phyloP scores from a whole-genome alignment of 306 rosid genomes.

The Geum urbanum region DNA sequence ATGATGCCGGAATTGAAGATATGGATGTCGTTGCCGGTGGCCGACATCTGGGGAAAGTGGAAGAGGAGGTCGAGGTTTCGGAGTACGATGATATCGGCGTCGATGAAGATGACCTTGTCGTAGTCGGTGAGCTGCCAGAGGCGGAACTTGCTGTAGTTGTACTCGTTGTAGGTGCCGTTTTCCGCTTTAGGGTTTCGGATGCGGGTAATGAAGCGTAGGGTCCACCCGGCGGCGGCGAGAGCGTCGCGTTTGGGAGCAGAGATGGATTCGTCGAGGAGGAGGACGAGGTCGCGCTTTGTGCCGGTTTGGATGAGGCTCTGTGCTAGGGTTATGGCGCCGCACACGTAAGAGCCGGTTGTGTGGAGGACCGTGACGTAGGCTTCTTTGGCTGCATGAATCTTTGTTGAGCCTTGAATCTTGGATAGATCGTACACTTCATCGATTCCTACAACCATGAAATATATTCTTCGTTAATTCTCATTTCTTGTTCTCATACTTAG shows the following conservation, averaged over 20 bases:
- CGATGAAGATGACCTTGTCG: constrained; percentile 69
- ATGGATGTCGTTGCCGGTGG: constrained; percentile 78
- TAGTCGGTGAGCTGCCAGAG: constrained; percentile 87
- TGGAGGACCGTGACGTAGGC: constrained; percentile 88
- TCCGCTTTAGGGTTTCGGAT: constrained; percentile 74
- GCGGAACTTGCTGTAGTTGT: constrained; percentile 92
- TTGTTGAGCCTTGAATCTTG: constrained; percentile 38
- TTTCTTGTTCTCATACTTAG: too few relatives aligned
- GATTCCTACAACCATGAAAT: constrained; percentile 43
- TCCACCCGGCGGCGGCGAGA: constrained; percentile 64
- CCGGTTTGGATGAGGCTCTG: constrained; percentile 67
- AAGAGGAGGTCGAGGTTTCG: constrained; percentile 81
- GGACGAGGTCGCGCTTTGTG: constrained; percentile 74
- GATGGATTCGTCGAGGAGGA: constrained; percentile 71
- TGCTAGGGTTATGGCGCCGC: constrained; percentile 84
- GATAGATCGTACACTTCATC: constrained; percentile 63
- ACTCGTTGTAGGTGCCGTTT: constrained; percentile 72
- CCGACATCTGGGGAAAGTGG: constrained; percentile 79
- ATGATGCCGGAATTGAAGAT: constrained; percentile 89
- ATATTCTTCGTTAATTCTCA: background rate
- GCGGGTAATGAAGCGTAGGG: constrained; percentile 53
- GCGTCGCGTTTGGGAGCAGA: constrained; percentile 49
- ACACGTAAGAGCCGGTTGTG: constrained; percentile 67
- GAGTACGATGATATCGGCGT: constrained; percentile 75
- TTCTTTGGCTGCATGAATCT: constrained; percentile 37